Percentiles rank a stretch among this genome's conserved stretches.
Conservation (phyloP, 148 eudicot species). For the Selenicereus undatus region DNA sequence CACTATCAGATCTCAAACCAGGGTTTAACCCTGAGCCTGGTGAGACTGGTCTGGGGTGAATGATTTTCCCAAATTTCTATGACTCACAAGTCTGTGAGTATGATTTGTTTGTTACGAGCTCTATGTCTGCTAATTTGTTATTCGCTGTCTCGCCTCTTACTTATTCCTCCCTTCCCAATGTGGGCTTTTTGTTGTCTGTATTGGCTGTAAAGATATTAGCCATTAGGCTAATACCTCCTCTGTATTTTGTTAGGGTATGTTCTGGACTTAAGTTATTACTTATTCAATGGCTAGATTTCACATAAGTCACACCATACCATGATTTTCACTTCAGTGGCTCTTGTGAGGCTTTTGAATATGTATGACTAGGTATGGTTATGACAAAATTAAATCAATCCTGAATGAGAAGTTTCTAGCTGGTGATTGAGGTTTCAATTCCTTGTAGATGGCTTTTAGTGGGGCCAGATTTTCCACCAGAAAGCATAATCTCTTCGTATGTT, state of each 20-base stretch:
- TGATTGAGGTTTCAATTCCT: not conserved
- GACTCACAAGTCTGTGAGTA: not conserved
- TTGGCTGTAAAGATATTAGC: not conserved
- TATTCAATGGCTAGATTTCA: not conserved
- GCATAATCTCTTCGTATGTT: not conserved
- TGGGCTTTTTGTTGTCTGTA: not conserved
- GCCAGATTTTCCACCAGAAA: not conserved
- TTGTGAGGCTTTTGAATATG: not conserved
- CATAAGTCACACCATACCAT: not conserved
- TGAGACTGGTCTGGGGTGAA: not conserved
- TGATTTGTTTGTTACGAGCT: not conserved
- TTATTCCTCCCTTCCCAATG: not conserved
- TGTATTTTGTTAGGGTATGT: not conserved
- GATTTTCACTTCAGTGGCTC: not conserved
- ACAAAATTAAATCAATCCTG: not conserved
- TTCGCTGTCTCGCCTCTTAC: not conserved
- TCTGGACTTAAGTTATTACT: not conserved
- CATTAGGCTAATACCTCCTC: not conserved
- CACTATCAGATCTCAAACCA: not conserved
- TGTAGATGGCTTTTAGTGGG: not conserved
- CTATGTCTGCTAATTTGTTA: not conserved
- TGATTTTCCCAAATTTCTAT: not conserved
- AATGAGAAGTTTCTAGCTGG: not conserved
- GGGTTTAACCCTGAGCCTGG: not conserved
- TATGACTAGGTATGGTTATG: not conserved